A percentile compares a stretch with the other conserved stretches of the same genome.
phyloP scores from a whole-genome alignment of 1,139 yeast genomes.

The Suhomyces atakaporum region DNA sequence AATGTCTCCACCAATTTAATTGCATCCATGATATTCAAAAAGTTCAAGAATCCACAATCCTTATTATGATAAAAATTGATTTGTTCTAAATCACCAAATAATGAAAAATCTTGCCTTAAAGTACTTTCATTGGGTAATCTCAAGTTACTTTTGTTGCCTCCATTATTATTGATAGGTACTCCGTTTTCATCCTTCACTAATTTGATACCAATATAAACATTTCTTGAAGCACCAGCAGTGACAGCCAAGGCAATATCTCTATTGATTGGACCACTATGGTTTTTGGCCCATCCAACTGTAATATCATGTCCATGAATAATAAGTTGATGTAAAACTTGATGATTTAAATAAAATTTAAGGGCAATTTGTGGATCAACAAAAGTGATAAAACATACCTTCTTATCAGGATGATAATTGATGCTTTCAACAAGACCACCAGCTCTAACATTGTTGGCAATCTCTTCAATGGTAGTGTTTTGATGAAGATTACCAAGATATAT shows the following conservation, averaged over 20 bases:
- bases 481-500: constrained; percentile 49
- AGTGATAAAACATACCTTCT: constrained; percentile 46
- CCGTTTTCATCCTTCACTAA: constrained; percentile 13
- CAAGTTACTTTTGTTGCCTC: constrained; percentile 2
- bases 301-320: constrained; percentile 49
- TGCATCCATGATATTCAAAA: constrained; percentile 39
- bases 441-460: constrained; percentile 50
- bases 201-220: constrained; percentile 47
- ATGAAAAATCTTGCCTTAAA: constrained; percentile 39
- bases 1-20: constrained; percentile 20
- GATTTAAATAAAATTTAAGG: constrained; percentile 43
- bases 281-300: constrained; percentile 50
- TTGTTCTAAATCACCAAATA: constrained; percentile 48
- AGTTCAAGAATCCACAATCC: constrained; percentile 50
- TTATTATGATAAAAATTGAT: constrained; percentile 48
- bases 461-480: constrained; percentile 48
- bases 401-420: constrained; percentile 39
- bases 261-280: constrained; percentile 43
- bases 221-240: constrained; percentile 51
- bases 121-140: constrained; percentile 31
- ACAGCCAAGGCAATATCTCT: constrained; percentile 47
- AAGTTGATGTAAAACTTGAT: constrained; percentile 48
- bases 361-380: constrained; percentile 48
- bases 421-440: constrained; percentile 51
- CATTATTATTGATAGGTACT: constrained; percentile 2